Evolutionary conservation across 2,329 filamentous ascomycete species (phyloP).

Genomic region (Pyrenochaeta sp.): DNA sequence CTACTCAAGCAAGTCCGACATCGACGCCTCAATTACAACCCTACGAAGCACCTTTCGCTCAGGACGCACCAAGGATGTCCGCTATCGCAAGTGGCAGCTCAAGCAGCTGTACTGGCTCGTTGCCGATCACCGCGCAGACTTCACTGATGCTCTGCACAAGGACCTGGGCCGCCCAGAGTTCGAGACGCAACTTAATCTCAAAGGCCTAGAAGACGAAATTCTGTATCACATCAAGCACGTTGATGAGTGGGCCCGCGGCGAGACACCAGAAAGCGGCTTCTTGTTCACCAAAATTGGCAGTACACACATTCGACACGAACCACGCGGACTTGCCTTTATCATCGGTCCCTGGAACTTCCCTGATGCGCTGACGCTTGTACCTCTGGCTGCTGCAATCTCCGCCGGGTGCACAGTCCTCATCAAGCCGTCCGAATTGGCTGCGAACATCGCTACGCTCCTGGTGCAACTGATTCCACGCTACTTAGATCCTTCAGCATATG

Average conservation of each 20-base stretch:
- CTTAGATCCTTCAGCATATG: conserved; percentile 52
- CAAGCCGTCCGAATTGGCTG: background rate
- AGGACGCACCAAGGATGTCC: conserved; percentile 1
- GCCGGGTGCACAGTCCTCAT: conserved; percentile 1
- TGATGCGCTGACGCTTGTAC: background rate
- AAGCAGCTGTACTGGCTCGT: conserved; percentile 4
- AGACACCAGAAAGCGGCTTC: background rate
- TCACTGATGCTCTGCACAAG: background rate
- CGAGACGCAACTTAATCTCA: background rate
- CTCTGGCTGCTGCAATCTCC: background rate
- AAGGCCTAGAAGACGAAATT: background rate
- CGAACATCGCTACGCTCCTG: conserved; percentile 14
- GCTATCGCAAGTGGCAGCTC: conserved; percentile 5
- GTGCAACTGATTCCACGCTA: conserved; percentile 38
- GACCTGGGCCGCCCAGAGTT: conserved; percentile 1
- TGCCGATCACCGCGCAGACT: background rate
- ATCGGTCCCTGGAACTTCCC: conserved; percentile 3
- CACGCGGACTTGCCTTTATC: background rate
- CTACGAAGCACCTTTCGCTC: background rate
- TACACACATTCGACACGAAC: conserved; percentile 1
- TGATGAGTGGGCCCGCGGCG: conserved; percentile 1
- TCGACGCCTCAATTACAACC: background rate
- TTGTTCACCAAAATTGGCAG: background rate
- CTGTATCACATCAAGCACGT: background rate
- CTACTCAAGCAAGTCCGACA: too few relatives aligned